phyloP scores from a whole-genome alignment of 1,139 yeast species.

The Pichia norvegensis region DNA sequence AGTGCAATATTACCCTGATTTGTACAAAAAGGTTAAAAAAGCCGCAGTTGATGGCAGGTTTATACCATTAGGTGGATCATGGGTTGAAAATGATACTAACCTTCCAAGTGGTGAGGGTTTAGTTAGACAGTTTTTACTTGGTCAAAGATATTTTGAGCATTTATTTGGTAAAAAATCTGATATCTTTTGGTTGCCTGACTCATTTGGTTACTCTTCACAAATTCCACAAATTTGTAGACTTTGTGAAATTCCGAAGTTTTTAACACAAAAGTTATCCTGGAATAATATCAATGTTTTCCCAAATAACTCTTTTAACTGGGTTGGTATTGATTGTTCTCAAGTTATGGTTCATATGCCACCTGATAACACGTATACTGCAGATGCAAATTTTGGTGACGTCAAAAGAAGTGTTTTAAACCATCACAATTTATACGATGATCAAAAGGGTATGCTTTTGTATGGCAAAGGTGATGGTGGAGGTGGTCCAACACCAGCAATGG shows the following conservation, averaged over 20 bases:
- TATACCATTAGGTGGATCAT: slow-evolving; percentile 88
- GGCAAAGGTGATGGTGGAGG: slow-evolving; percentile 99
- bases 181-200: slow-evolving; percentile 92
- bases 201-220: slow-evolving; percentile 94
- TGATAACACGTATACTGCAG: slow-evolving; percentile 88
- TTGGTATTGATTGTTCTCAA: slow-evolving; percentile 87
- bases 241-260: slow-evolving; percentile 74
- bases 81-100: slow-evolving; percentile 97
- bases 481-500: slow-evolving; percentile 90
- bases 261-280: slow-evolving; percentile 95
- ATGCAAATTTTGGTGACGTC: slow-evolving; percentile 89
- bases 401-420: slow-evolving; percentile 71
- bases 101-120: slow-evolving; percentile 89
- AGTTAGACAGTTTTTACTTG: slow-evolving; percentile 79
- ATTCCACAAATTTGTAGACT: slow-evolving; percentile 85
- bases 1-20: slow-evolving; percentile 73
- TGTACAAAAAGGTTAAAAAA: slow-evolving; percentile 53
- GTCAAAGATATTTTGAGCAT: slow-evolving; percentile 74
- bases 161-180: slow-evolving; percentile 71
- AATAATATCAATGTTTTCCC: slow-evolving; percentile 90
- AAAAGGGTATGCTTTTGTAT: slow-evolving; percentile 69
- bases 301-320: slow-evolving; percentile 88
- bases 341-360: slow-evolving; percentile 97
- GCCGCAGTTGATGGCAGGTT: slow-evolving; percentile 70
- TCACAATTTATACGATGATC: slow-evolving; percentile 73